Evolutionary conservation across 768 basidiomycete species (phyloP), one percentile per base, ranked within the genome.

Genomic region (Termitomyces sp.): DNA sequence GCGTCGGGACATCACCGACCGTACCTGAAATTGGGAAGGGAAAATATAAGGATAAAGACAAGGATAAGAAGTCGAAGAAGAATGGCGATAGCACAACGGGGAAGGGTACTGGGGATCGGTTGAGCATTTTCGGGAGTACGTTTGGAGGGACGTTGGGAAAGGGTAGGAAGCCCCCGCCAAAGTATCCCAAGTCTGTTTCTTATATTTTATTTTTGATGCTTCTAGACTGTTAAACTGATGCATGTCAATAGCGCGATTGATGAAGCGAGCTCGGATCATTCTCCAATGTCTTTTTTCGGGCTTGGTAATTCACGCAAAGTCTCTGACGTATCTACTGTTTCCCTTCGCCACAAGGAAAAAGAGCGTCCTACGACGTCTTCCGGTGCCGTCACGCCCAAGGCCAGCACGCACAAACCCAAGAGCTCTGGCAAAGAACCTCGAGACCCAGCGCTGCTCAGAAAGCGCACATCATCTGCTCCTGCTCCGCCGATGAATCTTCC

Each of bases 111-210:
- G 65, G 74, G 4, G 87, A 90, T 42, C 75, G 90, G n/a, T 69
- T 90, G 59, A 94, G 92, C 65, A 85, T 96, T 64, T 96, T 97
- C 65, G 90, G 90, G 14, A 79, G 77, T 20, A 70, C 83, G 3
- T 84, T 92, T 59, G 71, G 74, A 12, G 80, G 83, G 0, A 74
- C 85, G 5, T 65, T 90, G 54, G 82, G 85, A 29, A 88, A 87
- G 68, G 73, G 76, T 41, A 74, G 94, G 62, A 95, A 97, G 68
- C 94, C 94, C 0, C 79, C 92, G 0, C 92, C 92, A 18, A 82
- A 82, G 69, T 85, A 85, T 62, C 81, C 85, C 24, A 64, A 74
- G 87, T 87, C 66, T 64, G 86, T 77, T 20, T 10, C 32, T 47
- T n/a, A 18, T 18, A n/a, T n/a, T 63, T 14, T 53, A n/a, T n/a